Evolutionary conservation across 768 basidiomycete genomes (phyloP).

Genomic region (Panus rudis): DNA sequence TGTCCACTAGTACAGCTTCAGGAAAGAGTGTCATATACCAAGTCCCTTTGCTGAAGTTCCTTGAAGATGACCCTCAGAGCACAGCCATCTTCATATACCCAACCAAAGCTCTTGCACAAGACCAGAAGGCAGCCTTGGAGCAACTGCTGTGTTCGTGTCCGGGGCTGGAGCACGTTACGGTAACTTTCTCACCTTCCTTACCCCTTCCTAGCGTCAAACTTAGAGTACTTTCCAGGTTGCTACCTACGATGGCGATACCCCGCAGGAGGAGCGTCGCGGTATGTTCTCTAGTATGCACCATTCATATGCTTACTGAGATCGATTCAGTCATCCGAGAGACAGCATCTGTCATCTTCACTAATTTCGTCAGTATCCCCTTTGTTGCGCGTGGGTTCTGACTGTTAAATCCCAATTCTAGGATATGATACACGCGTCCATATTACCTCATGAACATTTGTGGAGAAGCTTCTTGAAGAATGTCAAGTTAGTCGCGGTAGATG

Average conservation of each 20-base stretch:
- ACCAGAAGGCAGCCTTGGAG: conserved; percentile 68
- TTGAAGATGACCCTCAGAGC: conserved; percentile 52
- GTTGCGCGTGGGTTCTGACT: background rate
- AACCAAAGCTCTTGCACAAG: conserved; percentile 89
- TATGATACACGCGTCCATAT: conserved; percentile 76
- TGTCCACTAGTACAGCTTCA: conserved; percentile 86
- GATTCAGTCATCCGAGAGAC: conserved; percentile 57
- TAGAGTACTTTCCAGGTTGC: conserved; percentile 34
- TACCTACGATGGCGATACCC: conserved; percentile 88
- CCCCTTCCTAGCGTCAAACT: background rate
- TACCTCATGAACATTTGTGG: conserved; percentile 83
- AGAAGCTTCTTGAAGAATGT: conserved; percentile 72
- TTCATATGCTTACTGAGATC: background rate
- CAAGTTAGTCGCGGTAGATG: conserved; percentile 76
- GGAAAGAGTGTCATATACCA: conserved; percentile 88
- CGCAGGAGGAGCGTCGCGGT: conserved; percentile 60
- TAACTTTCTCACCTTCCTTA: conserved; percentile 15
- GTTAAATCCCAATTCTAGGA: conserved; percentile 40
- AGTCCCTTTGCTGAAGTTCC: conserved; percentile 62
- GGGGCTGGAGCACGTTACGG: conserved; percentile 55
- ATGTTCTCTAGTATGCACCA: conserved; percentile 3
- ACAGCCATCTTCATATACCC: conserved; percentile 86
- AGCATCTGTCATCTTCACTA: conserved; percentile 81
- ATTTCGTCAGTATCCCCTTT: conserved; percentile 51
- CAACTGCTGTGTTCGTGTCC: conserved; percentile 55